These are phyloP conservation scores for Nicotiana noctiflora DNA, from an alignment of 257 asterid genomes.

Conservation along the genomic window DNA sequence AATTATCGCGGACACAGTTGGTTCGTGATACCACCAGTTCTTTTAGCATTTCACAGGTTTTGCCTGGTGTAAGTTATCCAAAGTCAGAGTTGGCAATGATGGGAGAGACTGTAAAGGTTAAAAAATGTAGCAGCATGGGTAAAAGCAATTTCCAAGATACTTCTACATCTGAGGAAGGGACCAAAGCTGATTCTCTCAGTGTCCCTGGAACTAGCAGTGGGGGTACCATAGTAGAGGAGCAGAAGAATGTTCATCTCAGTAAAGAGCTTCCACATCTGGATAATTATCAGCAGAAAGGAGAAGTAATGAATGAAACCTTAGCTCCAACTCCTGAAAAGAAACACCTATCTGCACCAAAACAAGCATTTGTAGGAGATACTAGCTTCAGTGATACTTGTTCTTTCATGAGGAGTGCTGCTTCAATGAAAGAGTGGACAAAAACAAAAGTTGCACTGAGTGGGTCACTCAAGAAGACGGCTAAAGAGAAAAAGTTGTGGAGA, in stretches of 20 bases:
- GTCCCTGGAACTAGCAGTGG: conserved; percentile 2
- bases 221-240: conserved; percentile 17
- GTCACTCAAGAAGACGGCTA: conserved; percentile 42
- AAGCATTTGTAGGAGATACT: conserved; percentile 20
- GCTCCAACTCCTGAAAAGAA: conserved; percentile 13
- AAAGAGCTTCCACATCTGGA: conserved; percentile 16
- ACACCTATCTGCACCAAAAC: conserved; percentile 12
- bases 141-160: conserved; percentile 7
- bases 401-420: conserved; percentile 66
- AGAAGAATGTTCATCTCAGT: conserved; percentile 5
- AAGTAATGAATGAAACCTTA: conserved; percentile 12
- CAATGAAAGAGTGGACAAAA: conserved; percentile 69
- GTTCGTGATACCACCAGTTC: conserved; percentile 41
- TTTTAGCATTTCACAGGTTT: conserved; percentile 59
- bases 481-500: conserved; percentile 17
- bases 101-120: conserved; percentile 10
- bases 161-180: conserved; percentile 15
- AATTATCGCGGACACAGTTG: conserved; percentile 64
- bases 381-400: conserved; percentile 46
- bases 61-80: conserved; percentile 32
- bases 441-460: conserved; percentile 53
- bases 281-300: not conserved
- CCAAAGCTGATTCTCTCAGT: not conserved
- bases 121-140: conserved; percentile 9
- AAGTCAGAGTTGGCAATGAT: conserved; percentile 23